Evolutionary conservation across 768 basidiomycete species (phyloP).

Genomic region (Mycena epipterygia): DNA sequence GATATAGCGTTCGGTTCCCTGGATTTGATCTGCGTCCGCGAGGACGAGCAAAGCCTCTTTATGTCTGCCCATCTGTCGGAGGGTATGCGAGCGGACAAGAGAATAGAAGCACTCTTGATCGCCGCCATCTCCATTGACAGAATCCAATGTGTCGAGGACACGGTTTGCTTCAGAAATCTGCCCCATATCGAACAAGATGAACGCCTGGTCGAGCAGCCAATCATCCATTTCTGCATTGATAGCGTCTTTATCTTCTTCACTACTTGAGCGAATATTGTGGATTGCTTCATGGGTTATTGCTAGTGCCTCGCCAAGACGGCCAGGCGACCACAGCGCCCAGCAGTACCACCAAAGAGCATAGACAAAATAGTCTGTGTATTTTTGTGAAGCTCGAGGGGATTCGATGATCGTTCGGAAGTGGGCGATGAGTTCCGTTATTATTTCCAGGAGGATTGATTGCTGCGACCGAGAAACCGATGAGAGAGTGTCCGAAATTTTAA

Average conservation of each 20-base stretch:
- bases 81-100: neutral
- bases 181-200: constrained; percentile 13
- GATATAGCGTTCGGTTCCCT: neutral
- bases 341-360: constrained; percentile 8
- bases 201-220: neutral
- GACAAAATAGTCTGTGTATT: neutral
- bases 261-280: neutral
- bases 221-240: no score
- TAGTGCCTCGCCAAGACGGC: neutral
- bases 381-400: neutral
- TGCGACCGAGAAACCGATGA: neutral
- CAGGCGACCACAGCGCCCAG: neutral
- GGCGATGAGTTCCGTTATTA: neutral
- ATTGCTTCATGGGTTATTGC: neutral
- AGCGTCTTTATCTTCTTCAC: neutral
- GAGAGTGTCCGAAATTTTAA: constrained; percentile 1
- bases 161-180: neutral
- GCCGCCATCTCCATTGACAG: neutral
- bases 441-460: neutral
- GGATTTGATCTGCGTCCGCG: neutral
- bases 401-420: neutral
- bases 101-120: neutral
- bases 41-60: neutral
- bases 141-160: neutral
- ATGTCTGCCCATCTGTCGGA: neutral